These are phyloP conservation scores for Mucor plumbeus DNA, from an alignment of 371 early-diverging fungal species.

Conservation along the genomic window DNA sequence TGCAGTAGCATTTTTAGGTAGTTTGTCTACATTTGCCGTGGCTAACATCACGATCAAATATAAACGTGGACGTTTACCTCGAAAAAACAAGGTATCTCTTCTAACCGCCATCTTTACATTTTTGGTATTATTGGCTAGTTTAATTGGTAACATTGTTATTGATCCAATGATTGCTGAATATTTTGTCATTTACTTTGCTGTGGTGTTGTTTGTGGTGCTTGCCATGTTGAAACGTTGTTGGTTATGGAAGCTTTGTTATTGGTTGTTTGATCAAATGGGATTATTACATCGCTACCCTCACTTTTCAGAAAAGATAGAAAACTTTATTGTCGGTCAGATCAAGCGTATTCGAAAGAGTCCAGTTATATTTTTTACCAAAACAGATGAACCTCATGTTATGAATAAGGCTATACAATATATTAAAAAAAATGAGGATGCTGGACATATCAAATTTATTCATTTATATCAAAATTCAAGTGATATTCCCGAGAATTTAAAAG, in stretches of 20 bases:
- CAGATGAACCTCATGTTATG: slow-evolving; percentile 61
- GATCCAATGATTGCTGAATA: slow-evolving; percentile 54
- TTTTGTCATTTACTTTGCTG: slow-evolving; percentile 56
- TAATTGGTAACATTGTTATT: slow-evolving; percentile 58
- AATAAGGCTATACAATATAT: slow-evolving; percentile 64
- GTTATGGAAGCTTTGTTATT: slow-evolving; percentile 47
- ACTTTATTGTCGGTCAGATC: slow-evolving; percentile 37
- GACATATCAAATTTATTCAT: slow-evolving; percentile 55
- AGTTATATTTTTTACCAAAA: slow-evolving; percentile 59
- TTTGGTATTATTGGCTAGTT: slow-evolving; percentile 32
- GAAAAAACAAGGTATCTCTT: slow-evolving; percentile 31
- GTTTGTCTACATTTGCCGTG: slow-evolving; percentile 50
- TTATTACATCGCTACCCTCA: slow-evolving; percentile 22
- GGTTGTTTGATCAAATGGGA: slow-evolving; percentile 37
- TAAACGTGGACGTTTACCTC: slow-evolving; percentile 48
- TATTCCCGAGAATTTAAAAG: slow-evolving; percentile 49
- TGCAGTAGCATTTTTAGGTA: slow-evolving; percentile 58
- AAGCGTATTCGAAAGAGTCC: slow-evolving; percentile 45
- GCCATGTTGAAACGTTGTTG: slow-evolving; percentile 50
- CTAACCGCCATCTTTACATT: slow-evolving; percentile 33
- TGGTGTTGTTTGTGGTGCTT: slow-evolving; percentile 42
- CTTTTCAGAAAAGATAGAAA: slow-evolving; percentile 28
- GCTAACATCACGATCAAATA: slow-evolving; percentile 53
- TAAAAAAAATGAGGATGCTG: slow-evolving; percentile 51
- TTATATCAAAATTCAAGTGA: slow-evolving; percentile 38